Base-by-base conservation (phyloP, 1,139 yeast genomes). In the Entelexis sorbosivorans region DNA sequence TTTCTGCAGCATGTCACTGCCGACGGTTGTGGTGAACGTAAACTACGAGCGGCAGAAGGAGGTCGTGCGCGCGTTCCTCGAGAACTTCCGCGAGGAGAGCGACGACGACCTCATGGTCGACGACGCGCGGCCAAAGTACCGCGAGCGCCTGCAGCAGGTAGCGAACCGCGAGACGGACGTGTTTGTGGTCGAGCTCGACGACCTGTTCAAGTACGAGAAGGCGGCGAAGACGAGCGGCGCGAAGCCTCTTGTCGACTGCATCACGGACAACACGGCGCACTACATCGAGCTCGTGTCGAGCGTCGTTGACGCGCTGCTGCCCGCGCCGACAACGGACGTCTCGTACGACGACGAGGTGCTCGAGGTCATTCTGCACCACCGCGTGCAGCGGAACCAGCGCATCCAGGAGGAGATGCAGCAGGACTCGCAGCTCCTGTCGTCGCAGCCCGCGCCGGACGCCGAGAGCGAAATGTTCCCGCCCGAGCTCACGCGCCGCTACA, bases 301-400 rank as follows among this genome's bases (percentile, higher is more conserved):
- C 44, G 82, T 80, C 10, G 77, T 85, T 47, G 98, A 93, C 67
- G 81, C 78, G 51, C 68, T 86, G 52, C 77, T 91, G 79, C 98
- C 98, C 0, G 73, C 73, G 55, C 87, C 96, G 22, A 81, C 93
- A 3, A 74, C 73, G 51, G 91, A 86, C 58, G 73, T 89, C 50
- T 72, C 81, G 47, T 86, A 84, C 66, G 80, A 81, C 60, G 96
- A 88, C 64, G 95, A 87, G 60, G 97, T 91, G 11, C 71, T 93
- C 60, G 98, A 93, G 64, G 95, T 91, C 53, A 87, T 93, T 54
- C 73, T 89, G 59, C 89, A 86, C 63, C 97, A 91, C 70, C 77
- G 99, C 65, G 79, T 77, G 61, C 76, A 85, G 65, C 77, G 95
- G 62, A 91, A 91, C 65, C 78, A 78, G 60, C 75, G 89, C 56